Percentiles rank a stretch among this genome's conserved stretches.
Evolutionary conservation across 2,329 filamentous ascomycete genomes (phyloP).

Genomic region (Paracamarosporium sp.): DNA sequence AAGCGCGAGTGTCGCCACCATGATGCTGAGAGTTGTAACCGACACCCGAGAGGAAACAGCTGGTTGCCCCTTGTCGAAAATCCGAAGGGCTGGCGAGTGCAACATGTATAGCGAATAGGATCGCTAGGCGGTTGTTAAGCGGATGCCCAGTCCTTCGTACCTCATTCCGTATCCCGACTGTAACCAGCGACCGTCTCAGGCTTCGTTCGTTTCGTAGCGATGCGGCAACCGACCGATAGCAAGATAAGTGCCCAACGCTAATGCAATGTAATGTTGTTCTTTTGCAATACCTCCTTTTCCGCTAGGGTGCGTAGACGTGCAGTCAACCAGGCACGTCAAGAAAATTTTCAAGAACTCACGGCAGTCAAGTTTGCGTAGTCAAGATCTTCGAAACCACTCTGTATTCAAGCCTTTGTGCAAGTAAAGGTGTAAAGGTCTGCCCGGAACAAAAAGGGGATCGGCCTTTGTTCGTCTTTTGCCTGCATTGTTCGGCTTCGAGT

Average conservation of each 20-base stretch:
- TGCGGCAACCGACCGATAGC: background rate
- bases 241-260: constrained; percentile 5
- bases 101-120: constrained; percentile 7
- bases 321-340: background rate
- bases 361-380: background rate
- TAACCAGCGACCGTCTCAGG: background rate
- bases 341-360: background rate
- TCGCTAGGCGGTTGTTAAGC: constrained; percentile 10
- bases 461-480: constrained; percentile 14
- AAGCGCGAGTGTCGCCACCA: background rate
- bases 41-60: constrained; percentile 3
- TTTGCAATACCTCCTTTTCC: constrained; percentile 1
- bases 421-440: no score
- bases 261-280: constrained; percentile 1
- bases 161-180: constrained; percentile 10
- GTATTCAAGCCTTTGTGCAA: no score
- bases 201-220: background rate
- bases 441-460: background rate
- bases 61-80: background rate
- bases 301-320: background rate
- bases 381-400: no score
- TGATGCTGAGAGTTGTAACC: background rate
- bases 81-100: background rate
- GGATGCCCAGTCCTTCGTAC: constrained; percentile 13
- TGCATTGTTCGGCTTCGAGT: constrained; percentile 10